Evolutionary conservation across 768 basidiomycete species (phyloP).

Genomic region (Rhizopogon vinicolor): DNA sequence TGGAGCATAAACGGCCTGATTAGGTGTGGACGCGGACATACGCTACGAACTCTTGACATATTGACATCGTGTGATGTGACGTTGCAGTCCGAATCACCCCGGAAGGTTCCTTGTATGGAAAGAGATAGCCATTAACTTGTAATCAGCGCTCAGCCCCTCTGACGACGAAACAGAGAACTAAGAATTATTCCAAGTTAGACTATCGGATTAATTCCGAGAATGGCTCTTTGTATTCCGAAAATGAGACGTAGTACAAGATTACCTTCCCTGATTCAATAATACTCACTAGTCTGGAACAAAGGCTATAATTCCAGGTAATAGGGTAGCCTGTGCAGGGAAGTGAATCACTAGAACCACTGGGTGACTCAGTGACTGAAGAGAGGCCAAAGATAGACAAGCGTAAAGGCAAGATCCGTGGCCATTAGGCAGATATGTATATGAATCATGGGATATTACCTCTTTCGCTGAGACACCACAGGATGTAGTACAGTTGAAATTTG

Average conservation of each 20-base stretch:
- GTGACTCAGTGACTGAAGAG: slow-evolving; percentile 4
- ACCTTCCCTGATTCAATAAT: not conserved
- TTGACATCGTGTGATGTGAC: not conserved
- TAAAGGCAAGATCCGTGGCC: slow-evolving; percentile 13
- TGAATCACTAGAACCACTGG: not conserved
- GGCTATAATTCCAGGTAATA: not conserved
- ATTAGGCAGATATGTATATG: slow-evolving; percentile 1
- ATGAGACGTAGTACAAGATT: not conserved
- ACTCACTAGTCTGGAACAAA: not conserved
- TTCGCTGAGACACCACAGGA: slow-evolving; percentile 9
- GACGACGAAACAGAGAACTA: not conserved
- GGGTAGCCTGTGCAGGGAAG: not conserved
- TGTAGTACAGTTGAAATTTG: too few relatives aligned
- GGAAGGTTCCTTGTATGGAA: not conserved
- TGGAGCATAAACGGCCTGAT: not conserved
- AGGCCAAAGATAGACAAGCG: not conserved
- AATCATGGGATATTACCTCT: slow-evolving; percentile 10
- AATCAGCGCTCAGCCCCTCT: not conserved
- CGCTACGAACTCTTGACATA: not conserved
- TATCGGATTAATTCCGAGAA: not conserved
- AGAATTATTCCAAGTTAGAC: not conserved
- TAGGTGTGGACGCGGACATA: not conserved
- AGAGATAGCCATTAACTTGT: not conserved
- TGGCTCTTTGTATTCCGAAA: not conserved
- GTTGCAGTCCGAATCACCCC: not conserved